phyloP scores from a whole-genome alignment of 148 eudicot genomes.

The Agrostemma githago region DNA sequence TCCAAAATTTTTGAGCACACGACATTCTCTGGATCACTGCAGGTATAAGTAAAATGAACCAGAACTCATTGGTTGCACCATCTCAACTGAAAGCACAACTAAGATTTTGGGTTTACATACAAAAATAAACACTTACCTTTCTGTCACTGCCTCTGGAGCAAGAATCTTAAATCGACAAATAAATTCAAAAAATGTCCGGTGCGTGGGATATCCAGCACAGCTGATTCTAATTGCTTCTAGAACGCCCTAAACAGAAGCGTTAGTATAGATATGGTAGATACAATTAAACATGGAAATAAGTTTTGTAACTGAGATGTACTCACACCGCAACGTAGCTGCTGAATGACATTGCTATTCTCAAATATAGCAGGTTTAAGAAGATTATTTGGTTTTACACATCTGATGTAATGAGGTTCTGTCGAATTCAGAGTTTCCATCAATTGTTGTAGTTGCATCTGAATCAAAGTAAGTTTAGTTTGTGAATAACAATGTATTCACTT shows the following conservation, averaged over 20 bases:
- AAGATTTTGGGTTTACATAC: not conserved
- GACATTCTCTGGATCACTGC: constrained; percentile 58
- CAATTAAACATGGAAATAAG: not conserved
- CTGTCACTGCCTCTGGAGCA: constrained; percentile 70
- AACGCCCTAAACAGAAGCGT: constrained; percentile 72
- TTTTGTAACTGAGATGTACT: constrained; percentile 36
- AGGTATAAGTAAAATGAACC: constrained; percentile 23
- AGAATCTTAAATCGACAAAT: constrained; percentile 71
- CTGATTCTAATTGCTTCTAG: constrained; percentile 97
- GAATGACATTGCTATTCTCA: constrained; percentile 89
- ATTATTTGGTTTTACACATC: constrained; percentile 99
- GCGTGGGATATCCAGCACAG: constrained; percentile 95
- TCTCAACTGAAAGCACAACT: constrained; percentile 15
- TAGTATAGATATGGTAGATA: constrained; percentile 18
- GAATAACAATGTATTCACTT: not conserved
- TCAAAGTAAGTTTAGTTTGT: constrained; percentile 23
- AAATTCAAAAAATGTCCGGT: constrained; percentile 76
- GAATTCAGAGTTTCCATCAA: constrained; percentile 94
- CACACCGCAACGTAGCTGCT: constrained; percentile 98
- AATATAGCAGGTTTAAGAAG: constrained; percentile 85
- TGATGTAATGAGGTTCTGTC: constrained; percentile 93
- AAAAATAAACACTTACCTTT: constrained; percentile 51
- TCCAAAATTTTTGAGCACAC: constrained; percentile 78
- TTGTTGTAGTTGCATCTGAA: constrained; percentile 87
- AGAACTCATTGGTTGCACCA: constrained; percentile 6